Base-by-base conservation (phyloP, 179 eudicot species). In the Patellifolia procumbens region DNA sequence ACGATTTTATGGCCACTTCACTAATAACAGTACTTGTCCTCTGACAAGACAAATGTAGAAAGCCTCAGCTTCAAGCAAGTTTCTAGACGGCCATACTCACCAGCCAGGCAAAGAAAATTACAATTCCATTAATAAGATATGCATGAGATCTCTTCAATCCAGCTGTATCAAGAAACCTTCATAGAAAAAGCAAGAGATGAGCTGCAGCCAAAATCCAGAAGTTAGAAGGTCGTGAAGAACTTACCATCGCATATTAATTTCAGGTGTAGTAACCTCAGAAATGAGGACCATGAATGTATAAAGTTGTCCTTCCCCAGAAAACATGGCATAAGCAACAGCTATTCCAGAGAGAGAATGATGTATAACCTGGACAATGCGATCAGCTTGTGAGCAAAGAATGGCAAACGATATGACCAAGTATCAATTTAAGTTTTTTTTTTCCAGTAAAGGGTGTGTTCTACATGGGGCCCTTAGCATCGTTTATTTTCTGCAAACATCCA, bases 21-120 rank as follows among this genome's bases (percentile, higher is more conserved):
- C 31, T 22, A 10, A 35, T 5, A 29, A 15, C 22, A 17, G 13
- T 37, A 31, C 11, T 1, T 6, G 19, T 32, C 43, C 17, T 63
- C 4, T 28, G 7, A 2, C 16, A 0, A 16, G 28, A 43, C 11
- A 43, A 51, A 19, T 11, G 8, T 32, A 51, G 17, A 55, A 13
- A 55, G 46, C 51, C 11, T n/a, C 12, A 52, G 20, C 1, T 26
- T 48, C 72, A 68, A 24, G 2, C 46, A 6, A 13, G n/a, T n/a
- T n/a, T n/a, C n/a, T n/a, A n/a, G n/a, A n/a, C n/a, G n/a, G n/a
- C n/a, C n/a, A n/a, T 49, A 89, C 97, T 83, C 70, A 96, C 99
- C 98, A 96, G 81, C 99, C 99, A 96, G 28, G 94, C 89, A 73
- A 91, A 91, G 80, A 96, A 91, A 70, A 96, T 93, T 60, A 93